phyloP scores from a whole-genome alignment of 768 basidiomycete genomes.

The Podaxis sp. region DNA sequence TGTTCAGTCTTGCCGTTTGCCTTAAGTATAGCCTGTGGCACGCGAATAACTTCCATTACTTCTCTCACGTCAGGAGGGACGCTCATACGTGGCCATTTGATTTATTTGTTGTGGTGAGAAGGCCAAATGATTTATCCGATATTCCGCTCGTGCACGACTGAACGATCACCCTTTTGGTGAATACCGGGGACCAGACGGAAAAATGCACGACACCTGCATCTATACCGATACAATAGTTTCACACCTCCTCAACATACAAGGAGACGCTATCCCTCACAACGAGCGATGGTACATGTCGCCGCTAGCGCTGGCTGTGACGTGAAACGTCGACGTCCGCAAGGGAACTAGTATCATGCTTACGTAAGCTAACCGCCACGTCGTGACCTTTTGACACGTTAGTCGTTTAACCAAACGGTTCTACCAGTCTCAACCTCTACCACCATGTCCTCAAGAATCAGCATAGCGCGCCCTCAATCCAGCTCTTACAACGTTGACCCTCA shows the following conservation, averaged over 20 bases:
- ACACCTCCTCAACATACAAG: background rate
- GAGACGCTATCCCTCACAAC: background rate
- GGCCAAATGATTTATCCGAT: background rate
- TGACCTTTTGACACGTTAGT: constrained; percentile 45
- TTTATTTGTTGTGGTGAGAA: background rate
- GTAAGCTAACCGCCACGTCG: constrained; percentile 47
- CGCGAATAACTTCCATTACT: background rate
- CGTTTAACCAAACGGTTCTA: constrained; percentile 19
- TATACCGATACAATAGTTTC: background rate
- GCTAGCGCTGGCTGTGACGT: background rate
- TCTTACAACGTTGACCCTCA: constrained; percentile 73
- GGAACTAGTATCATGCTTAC: constrained; percentile 24
- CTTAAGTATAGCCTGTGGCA: background rate
- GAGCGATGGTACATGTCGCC: background rate
- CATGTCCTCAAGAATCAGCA: constrained; percentile 84
- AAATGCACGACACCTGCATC: background rate
- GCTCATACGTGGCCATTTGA: background rate
- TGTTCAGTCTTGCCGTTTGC: background rate
- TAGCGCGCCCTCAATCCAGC: constrained; percentile 66
- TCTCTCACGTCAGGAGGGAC: background rate
- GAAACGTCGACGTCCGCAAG: background rate
- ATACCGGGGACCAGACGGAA: background rate
- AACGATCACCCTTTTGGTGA: too few species aligned
- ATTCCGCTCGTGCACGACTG: background rate
- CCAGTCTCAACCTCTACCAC: constrained; percentile 30